Conservation (phyloP, 805 yeast genomes). For the Candida nanaspora region DNA sequence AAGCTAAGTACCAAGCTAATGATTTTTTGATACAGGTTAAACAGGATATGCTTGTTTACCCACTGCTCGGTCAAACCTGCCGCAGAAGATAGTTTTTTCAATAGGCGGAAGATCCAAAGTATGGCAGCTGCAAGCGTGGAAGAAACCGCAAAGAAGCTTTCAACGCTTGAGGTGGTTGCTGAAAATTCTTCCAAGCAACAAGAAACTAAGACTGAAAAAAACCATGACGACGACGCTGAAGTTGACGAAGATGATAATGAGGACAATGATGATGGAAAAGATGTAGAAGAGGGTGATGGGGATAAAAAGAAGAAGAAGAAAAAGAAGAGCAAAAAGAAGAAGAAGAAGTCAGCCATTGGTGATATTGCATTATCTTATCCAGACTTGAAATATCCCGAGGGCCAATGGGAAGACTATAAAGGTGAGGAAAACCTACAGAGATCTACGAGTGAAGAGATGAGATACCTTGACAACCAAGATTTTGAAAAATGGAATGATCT, state of each 20-base stretch:
- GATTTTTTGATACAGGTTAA: too few species aligned
- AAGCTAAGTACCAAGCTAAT: too few species aligned
- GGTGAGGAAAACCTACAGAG: slow-evolving; percentile 60
- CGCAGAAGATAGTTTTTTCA: too few species aligned
- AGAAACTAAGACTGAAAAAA: background rate
- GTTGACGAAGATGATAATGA: slow-evolving; percentile 9
- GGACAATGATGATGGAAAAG: slow-evolving; percentile 19
- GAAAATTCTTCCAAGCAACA: background rate
- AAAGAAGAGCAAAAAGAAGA: slow-evolving; percentile 51
- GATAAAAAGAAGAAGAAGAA: slow-evolving; percentile 44
- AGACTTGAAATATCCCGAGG: slow-evolving; percentile 73
- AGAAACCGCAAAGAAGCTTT: too few species aligned
- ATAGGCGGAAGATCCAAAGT: too few species aligned
- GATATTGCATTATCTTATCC: slow-evolving; percentile 66
- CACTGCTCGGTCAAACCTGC: too few species aligned
- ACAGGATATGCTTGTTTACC: too few species aligned
- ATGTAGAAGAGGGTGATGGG: slow-evolving; percentile 25
- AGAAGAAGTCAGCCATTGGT: slow-evolving; percentile 45
- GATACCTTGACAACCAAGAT: slow-evolving; percentile 65
- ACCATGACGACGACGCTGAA: background rate
- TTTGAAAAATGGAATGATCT: slow-evolving; percentile 73
- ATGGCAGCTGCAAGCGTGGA: too few species aligned
- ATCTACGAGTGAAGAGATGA: slow-evolving; percentile 78
- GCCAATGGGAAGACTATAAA: slow-evolving; percentile 77
- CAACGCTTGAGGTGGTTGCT: background rate